Evolutionary conservation across 768 basidiomycete species (phyloP), one percentile per base, ranked within the genome.

Genomic region (Boletus reticulatus): DNA sequence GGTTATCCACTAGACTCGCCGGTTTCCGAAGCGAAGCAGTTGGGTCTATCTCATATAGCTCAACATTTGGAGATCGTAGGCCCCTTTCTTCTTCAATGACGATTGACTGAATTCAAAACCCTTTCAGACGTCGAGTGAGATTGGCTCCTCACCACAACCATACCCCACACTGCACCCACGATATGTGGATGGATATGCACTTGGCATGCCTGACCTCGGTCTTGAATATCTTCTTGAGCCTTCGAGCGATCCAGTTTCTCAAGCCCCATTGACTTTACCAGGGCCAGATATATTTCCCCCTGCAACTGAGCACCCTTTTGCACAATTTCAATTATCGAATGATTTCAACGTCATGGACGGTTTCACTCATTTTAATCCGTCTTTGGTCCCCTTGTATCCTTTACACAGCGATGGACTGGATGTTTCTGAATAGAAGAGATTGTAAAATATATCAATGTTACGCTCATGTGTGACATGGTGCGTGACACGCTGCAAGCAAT

Each of bases 41-140:
- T 65, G 38, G 61, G 53, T 39, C 38, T 69, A 19, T 58, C 63
- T 41, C 49, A 52, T 44, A 56, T 60, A 11, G 55, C 66, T n/a
- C 67, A 56, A 20, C 69, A 69, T 50, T 50, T 66, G 22, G 65
- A 68, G 39, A 66, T 68, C 44, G 76, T 77, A 53, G 41, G 62
- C n/a, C 12, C 34, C 11, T 14, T 41, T 37, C 20, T 43, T 50
- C 20, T 49, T 34, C 9, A 47, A 11, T 22, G 32, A 20, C 20
- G 44, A 46, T 42, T 47, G 54, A 48, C 52, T 50, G 31, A 64
- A 11, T 31, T 32, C 32, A 16, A 20, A 14, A 39, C 17, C 22
- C 24, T 53, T 51, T 19, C 56, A 77, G 74, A 62, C 66, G 12
- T 67, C 71, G 2, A 65, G 63, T 43, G 55, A 56, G 32, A 44